Evolutionary conservation across 2,329 filamentous ascomycete species (phyloP), one percentile per base, ranked within the genome.

Genomic region (Sporothrix sp.): DNA sequence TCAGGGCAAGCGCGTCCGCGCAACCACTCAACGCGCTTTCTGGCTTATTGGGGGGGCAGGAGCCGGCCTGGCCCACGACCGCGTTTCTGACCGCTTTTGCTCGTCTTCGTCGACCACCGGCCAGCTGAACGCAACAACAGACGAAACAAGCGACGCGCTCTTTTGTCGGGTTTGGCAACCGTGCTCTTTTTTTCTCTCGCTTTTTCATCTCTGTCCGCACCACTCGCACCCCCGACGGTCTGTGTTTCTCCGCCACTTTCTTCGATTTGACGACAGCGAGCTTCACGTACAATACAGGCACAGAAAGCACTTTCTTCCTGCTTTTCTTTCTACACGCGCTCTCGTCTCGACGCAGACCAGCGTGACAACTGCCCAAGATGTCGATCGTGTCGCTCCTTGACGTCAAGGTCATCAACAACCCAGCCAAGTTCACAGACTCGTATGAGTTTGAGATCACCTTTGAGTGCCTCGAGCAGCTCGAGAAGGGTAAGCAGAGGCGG

Each of bases 391-490:
- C 90, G 60, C 82, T 98, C 54, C 81, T 98, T 59, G 91, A 91
- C 64, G 93, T 98, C 63, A 87, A 93, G 69, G 87, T 98, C 60
- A 77, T 89, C 66, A 97, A 98, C 79, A 98, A 98, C 73, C 93
- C 93, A 63, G 90, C 93, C 63, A 82, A 85, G 60, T 97, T 98
- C 72, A 85, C 82, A 61, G 86, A 91, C 66, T 82, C 88, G 50
- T 98, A 98, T 68, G 83, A 93, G 68, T 95, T 98, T 60, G 91
- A 98, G 71, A 97, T 98, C 67, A 98, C 93, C 16, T 98, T 98
- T 57, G 93, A 98, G 70, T 97, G 93, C 63, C 81, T 97, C 21
- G 93, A 98, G 73, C 81, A 85, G 59, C 79, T 98, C 35, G 87
- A 95, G 66, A 96, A 96, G 71, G 90, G 89, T 90, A 68, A 28